Base-by-base conservation (phyloP, 768 basidiomycete genomes). In the Calocybe cyanea region DNA sequence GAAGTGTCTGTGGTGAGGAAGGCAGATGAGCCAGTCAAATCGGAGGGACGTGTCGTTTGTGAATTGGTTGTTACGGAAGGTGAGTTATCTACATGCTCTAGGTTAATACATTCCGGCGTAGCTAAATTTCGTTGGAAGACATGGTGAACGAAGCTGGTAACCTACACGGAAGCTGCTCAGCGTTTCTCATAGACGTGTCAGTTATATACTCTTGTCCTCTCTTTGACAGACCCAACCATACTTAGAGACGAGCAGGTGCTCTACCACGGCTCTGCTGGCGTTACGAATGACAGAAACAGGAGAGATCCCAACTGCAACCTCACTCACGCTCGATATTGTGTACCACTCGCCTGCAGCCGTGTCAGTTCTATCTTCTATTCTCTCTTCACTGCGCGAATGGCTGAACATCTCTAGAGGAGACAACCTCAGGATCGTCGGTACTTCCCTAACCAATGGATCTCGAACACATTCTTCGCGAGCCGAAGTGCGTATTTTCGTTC, bases 151-250 rank as follows among this genome's bases (percentile, higher is more conserved):
- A 63, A 15, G 51, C 38, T 2, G 68, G 69, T n/a, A 68, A 58
- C 32, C 52, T 82, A 1, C 81, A 83, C 37, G 80, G 80, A 20
- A 78, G 71, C n/a, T 82, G 80, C 51, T 67, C 73, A 2, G 78
- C 76, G 0, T 67, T 73, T 41, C 59, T 83, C 3, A 69, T 81
- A 32, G 80, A 82, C 58, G 52, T 70, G 80, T 76, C 36, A 20
- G 72, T n/a, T n/a, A n/a, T n/a, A n/a, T n/a, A n/a, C n/a, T n/a
- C n/a, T n/a, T n/a, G n/a, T n/a, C n/a, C n/a, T n/a, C n/a, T n/a
- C n/a, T n/a, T n/a, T 66, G n/a, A n/a, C 38, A 13, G 17, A 7
- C 9, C 20, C 41, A 18, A n/a, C 39, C 7, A 7, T 7, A 8
- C 35, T 23, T 21, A 2, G 38, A 5, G 23, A 11, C n/a, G 20